Percentiles rank a stretch among this genome's conserved stretches.
phyloP scores from a whole-genome alignment of 768 basidiomycete species.

The Polyporus arcularius region DNA sequence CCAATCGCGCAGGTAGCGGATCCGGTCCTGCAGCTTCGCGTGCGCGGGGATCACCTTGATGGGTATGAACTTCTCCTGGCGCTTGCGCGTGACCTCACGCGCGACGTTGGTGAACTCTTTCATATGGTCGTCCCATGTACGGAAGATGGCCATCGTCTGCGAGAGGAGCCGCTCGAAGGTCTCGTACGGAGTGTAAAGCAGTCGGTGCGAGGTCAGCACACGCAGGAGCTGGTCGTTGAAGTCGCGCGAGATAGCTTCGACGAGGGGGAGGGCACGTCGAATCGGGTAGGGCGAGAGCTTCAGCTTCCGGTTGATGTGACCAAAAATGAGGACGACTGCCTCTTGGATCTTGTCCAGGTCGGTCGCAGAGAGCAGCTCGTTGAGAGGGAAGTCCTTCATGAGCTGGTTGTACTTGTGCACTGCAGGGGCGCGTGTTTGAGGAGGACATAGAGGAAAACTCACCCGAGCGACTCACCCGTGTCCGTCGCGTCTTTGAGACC shows the following conservation, averaged over 20 bases:
- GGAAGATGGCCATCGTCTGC: constrained; percentile 66
- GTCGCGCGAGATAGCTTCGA: constrained; percentile 97
- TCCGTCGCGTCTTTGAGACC: constrained; percentile 94
- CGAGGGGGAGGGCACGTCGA: constrained; percentile 91
- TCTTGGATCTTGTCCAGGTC: constrained; percentile 96
- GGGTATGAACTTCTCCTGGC: constrained; percentile 91
- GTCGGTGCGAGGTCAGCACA: constrained; percentile 86
- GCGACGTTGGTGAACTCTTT: constrained; percentile 72
- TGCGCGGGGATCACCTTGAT: constrained; percentile 94
- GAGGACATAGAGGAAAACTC: background rate
- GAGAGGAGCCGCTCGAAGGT: constrained; percentile 87
- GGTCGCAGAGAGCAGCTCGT: constrained; percentile 94
- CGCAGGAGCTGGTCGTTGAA: constrained; percentile 94
- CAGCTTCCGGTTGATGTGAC: constrained; percentile 93
- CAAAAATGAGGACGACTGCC: constrained; percentile 82
- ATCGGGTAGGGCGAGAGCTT: constrained; percentile 97
- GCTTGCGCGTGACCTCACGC: constrained; percentile 88
- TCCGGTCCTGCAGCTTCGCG: constrained; percentile 85
- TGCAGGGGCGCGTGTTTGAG: constrained; percentile 27
- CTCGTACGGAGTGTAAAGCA: constrained; percentile 92
- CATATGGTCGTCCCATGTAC: constrained; percentile 63
- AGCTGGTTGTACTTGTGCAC: constrained; percentile 98
- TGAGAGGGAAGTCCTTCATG: constrained; percentile 99
- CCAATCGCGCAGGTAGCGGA: constrained; percentile 87
- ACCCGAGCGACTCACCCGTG: constrained; percentile 52